Conservation (phyloP, 108 stramenopile genomes). For the Nitzschia inconspicua region DNA sequence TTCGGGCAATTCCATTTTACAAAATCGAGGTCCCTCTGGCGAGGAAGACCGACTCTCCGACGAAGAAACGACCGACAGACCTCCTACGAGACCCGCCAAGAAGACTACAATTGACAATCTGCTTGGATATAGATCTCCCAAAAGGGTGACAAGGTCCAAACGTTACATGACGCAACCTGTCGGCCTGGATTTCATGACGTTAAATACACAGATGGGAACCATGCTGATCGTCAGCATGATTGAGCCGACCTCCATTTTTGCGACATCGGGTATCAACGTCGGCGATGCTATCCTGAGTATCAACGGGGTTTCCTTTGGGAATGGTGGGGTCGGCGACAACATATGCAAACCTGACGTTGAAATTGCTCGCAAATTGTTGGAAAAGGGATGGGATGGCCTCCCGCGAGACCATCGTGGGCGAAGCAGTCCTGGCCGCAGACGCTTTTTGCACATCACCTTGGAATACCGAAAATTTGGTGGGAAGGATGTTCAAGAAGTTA, state of each 20-base stretch:
- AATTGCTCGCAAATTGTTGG: too few relatives aligned
- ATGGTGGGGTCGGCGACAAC: background rate
- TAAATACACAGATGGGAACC: background rate
- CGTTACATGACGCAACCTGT: background rate
- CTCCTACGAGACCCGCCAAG: background rate
- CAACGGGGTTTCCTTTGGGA: background rate
- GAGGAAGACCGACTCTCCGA: too few relatives aligned
- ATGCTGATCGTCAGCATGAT: background rate
- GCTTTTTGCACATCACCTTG: too few relatives aligned
- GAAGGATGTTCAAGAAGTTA: too few relatives aligned
- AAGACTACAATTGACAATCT: background rate
- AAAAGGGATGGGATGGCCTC: too few relatives aligned
- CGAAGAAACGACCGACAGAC: background rate
- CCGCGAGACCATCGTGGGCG: too few relatives aligned
- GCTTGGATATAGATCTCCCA: background rate
- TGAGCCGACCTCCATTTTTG: background rate
- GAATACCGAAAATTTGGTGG: too few relatives aligned
- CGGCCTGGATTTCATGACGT: constrained; percentile 1
- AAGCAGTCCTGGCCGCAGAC: too few relatives aligned
- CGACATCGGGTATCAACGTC: background rate
- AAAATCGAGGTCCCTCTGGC: background rate
- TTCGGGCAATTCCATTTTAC: background rate
- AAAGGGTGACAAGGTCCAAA: background rate
- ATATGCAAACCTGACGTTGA: too few relatives aligned
- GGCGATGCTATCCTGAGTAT: constrained; percentile 4